Conservation (phyloP, 352 stramenopile species). For the Chrysophaeum taylorii region DNA sequence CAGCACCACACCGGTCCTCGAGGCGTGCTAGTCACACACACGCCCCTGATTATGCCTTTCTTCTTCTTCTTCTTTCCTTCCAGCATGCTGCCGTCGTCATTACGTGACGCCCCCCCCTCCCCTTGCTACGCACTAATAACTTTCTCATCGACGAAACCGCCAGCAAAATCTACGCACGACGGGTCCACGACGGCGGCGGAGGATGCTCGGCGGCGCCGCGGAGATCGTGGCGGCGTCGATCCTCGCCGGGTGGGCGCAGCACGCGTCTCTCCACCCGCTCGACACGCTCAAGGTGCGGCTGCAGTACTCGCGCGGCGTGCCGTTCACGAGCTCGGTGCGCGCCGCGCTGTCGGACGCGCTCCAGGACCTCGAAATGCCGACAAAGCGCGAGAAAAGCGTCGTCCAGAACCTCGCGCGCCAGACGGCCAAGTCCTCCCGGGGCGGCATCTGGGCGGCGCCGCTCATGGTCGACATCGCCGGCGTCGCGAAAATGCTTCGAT, state of each 20-base stretch:
- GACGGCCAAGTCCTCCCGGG: neutral
- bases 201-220: neutral
- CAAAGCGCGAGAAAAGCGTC: neutral
- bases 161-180: too few species aligned
- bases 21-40: too few species aligned
- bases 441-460: neutral
- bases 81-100: too few species aligned
- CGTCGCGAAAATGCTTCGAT: neutral
- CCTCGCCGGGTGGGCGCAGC: conserved; percentile 18
- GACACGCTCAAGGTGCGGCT: conserved; percentile 15
- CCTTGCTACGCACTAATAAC: too few species aligned
- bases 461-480: conserved; percentile 3
- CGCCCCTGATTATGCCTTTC: too few species aligned
- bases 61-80: too few species aligned
- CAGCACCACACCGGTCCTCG: too few species aligned
- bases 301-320: neutral
- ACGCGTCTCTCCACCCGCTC: conserved; percentile 18
- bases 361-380: neutral
- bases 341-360: neutral
- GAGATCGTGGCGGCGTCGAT: conserved; percentile 11
- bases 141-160: too few species aligned
- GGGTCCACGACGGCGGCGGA: conserved; percentile 13
- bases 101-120: too few species aligned
- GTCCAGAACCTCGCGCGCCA: neutral
- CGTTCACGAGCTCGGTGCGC: neutral